phyloP scores from a whole-genome alignment of 805 yeast genomes.

The Barnettozyma sp. region DNA sequence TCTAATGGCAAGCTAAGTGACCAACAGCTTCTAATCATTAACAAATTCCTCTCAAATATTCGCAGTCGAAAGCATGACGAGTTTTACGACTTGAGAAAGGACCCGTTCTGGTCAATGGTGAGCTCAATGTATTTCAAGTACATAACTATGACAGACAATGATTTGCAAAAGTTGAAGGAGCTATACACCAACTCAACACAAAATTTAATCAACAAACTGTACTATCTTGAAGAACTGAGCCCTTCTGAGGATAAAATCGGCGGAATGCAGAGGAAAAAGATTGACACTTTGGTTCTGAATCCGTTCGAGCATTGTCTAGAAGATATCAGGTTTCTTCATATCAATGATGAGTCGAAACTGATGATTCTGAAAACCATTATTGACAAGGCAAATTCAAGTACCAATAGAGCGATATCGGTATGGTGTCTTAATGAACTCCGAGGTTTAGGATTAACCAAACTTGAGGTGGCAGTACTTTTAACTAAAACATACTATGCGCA shows the following conservation, averaged over 20 bases:
- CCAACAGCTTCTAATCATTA: constrained; percentile 13
- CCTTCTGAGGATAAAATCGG: constrained; percentile 2
- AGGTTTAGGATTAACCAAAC: constrained; percentile 15
- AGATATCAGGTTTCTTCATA: constrained; percentile 9
- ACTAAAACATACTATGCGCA: constrained; percentile 7
- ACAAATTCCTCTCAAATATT: constrained; percentile 14
- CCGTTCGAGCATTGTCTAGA: constrained; percentile 16
- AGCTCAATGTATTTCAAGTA: constrained; percentile 18
- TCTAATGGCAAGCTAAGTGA: constrained; percentile 9
- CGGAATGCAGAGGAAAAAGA: not conserved
- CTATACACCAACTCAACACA: constrained; percentile 16
- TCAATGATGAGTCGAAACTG: constrained; percentile 11
- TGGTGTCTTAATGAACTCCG: constrained; percentile 18
- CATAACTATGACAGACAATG: constrained; percentile 9
- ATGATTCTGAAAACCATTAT: constrained; percentile 18
- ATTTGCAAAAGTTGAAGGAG: constrained; percentile 8
- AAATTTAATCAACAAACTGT: constrained; percentile 10
- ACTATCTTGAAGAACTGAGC: constrained; percentile 5
- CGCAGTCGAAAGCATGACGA: not conserved
- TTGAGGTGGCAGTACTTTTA: constrained; percentile 14
- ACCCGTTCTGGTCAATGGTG: constrained; percentile 19
- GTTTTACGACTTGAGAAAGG: constrained; percentile 4
- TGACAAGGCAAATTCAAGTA: constrained; percentile 12
- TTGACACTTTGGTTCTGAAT: constrained; percentile 9
- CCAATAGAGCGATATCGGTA: constrained; percentile 5